These are phyloP conservation scores for Ceratopteris richardii DNA, from an alignment of 75 land plant genomes.

Conservation along the genomic window DNA sequence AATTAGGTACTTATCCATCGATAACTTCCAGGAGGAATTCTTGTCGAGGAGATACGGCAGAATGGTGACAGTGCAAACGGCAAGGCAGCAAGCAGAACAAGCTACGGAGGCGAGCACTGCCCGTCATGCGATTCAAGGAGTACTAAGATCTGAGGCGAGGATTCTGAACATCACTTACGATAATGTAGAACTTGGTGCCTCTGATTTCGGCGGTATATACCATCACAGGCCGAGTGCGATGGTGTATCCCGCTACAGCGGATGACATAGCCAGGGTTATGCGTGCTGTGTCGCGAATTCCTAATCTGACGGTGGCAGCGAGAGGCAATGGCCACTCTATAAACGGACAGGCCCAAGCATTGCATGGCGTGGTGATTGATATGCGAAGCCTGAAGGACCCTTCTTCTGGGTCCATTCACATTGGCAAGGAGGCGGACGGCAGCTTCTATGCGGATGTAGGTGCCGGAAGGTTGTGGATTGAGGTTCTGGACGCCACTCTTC, in stretches of 20 bases:
- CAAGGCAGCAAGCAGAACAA: too few relatives aligned
- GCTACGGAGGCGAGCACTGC: too few relatives aligned
- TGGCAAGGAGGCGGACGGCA: conserved; percentile 7
- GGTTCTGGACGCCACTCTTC: conserved; percentile 36
- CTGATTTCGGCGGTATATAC: conserved; percentile 70
- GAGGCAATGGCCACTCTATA: conserved; percentile 88
- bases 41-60: too few relatives aligned
- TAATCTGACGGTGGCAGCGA: conserved; percentile 69
- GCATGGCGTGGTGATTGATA: conserved; percentile 70
- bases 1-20: too few relatives aligned
- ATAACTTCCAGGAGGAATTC: too few relatives aligned
- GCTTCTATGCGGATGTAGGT: conserved; percentile 36
- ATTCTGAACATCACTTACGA: conserved; percentile 10
- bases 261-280: conserved; percentile 37
- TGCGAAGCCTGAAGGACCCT: conserved; percentile 27
- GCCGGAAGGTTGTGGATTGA: conserved; percentile 81
- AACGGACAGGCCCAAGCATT: conserved; percentile 80
- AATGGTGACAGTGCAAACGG: too few relatives aligned
- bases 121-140: too few relatives aligned
- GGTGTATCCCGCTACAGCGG: conserved; percentile 29
- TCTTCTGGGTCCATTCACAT: neutral
- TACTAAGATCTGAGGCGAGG: conserved; percentile 5
- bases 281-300: conserved; percentile 26
- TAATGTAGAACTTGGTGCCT: conserved; percentile 19
- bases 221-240: conserved; percentile 38